phyloP scores from a whole-genome alignment of 257 asterid species.

The Penstemon davidsonii region DNA sequence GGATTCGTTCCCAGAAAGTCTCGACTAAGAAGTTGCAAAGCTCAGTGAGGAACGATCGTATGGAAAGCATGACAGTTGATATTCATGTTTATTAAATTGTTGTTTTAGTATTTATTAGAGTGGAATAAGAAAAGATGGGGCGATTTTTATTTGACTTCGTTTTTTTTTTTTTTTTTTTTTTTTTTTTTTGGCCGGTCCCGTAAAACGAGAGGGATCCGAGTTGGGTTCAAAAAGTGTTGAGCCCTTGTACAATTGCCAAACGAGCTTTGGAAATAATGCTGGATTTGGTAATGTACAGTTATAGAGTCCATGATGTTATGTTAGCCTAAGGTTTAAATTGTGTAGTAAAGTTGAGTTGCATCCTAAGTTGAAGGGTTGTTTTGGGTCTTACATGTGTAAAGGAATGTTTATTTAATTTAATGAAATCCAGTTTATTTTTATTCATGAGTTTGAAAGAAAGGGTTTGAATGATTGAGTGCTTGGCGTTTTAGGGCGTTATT shows the following conservation, averaged over 20 bases:
- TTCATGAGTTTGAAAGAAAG: too few relatives aligned
- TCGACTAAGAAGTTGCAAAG: conserved; percentile 42
- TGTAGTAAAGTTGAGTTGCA: conserved; percentile 33
- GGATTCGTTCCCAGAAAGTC: conserved; percentile 60
- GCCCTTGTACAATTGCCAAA: conserved; percentile 36
- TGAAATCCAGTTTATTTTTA: neutral
- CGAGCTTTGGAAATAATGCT: neutral
- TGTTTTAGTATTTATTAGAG: too few relatives aligned
- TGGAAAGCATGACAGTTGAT: conserved; percentile 48
- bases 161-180: neutral
- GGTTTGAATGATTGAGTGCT: too few relatives aligned
- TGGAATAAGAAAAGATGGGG: too few relatives aligned
- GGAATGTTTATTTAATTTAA: conserved; percentile 16
- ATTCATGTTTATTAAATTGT: conserved; percentile 46
- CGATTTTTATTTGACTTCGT: too few relatives aligned
- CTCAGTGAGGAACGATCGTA: conserved; percentile 31
- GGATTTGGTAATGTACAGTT: conserved; percentile 45
- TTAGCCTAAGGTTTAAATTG: conserved; percentile 15
- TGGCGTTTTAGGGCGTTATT: too few relatives aligned
- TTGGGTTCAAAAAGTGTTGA: conserved; percentile 25
- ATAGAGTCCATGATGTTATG: conserved; percentile 26
- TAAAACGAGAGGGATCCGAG: conserved; percentile 22
- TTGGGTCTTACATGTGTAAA: neutral
- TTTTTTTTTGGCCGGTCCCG: neutral
- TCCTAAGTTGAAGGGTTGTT: neutral